Evolutionary conservation across 176 grass and related monocot genomes (phyloP).

Genomic region (Musa troglodytarum): DNA sequence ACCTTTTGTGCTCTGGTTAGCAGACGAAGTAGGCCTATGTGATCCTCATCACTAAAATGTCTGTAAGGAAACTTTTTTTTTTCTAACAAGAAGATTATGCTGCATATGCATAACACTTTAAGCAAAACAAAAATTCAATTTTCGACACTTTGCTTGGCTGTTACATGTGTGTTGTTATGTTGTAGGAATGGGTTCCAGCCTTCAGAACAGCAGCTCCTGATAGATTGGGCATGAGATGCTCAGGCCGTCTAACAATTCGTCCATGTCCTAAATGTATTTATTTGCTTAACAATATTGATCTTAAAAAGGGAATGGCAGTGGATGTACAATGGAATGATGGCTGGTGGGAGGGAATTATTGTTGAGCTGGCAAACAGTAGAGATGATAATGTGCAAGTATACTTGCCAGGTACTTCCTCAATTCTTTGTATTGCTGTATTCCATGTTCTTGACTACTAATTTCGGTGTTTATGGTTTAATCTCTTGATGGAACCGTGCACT

Average conservation of each 20-base stretch:
- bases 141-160: neutral
- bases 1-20: too few relatives aligned
- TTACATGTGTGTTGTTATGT: conserved; percentile 11
- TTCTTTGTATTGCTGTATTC: neutral
- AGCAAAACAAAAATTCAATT: neutral
- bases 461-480: neutral
- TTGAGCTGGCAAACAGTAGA: conserved; percentile 29
- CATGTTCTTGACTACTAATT: neutral
- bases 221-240: conserved; percentile 59
- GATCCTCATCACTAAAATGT: too few relatives aligned
- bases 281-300: neutral
- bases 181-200: conserved; percentile 63
- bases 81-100: too few relatives aligned
- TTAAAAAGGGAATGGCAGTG: conserved; percentile 61
- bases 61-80: too few relatives aligned
- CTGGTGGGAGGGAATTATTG: conserved; percentile 91
- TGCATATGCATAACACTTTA: neutral
- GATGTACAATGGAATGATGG: conserved; percentile 77
- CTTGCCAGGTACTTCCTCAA: conserved; percentile 28
- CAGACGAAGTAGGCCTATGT: too few relatives aligned
- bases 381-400: conserved; percentile 53
- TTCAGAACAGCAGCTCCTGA: conserved; percentile 68
- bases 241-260: conserved; percentile 49
- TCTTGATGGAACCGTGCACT: neutral
- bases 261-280: conserved; percentile 41